Base-by-base conservation (phyloP, 371 early-diverging fungal species). In the Mucor irregularis region DNA sequence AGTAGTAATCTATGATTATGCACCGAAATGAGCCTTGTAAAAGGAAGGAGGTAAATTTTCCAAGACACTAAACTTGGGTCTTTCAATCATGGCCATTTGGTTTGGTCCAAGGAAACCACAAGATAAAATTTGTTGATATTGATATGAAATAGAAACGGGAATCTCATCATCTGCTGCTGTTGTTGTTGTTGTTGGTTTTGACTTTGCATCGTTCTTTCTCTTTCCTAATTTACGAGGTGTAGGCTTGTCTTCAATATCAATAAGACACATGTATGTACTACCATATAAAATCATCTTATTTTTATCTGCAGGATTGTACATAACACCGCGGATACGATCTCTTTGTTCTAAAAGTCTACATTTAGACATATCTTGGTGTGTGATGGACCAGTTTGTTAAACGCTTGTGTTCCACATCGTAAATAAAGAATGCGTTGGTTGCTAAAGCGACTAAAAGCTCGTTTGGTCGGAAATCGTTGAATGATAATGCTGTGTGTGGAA, bases 31-130 rank as follows among this genome's bases (percentile, higher is more conserved):
- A 69, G 91, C 84, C 62, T 88, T 86, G 76, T 89, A 90, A 76
- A 85, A 94, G 13, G 89, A 90, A 35, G 87, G 84, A 35, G 93
- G 94, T 58, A 96, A 60, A 37, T 80, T 83, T 54, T 87, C 85
- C 53, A 92, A 68, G 31, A 94, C 88, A 50, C 85, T 84, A 63
- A 87, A 74, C 64, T 87, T 83, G 13, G 95, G 93, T 62, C 94
- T 76, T 72, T 96, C 96, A 17, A 94, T 85, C 38, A 90, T 87
- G 0, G 91, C 86, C 77, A 94, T 74, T 54, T 90, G 87, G 66
- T 88, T 76, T 25, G 70, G 71, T 33, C 73, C 88, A 30, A 90
- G 43, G 59, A 89, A 92, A 49, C 80, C 87, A 56, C 86, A 80
- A 58, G 69, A 83, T 83, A 96, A 82, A 54, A 94, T 69, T 38